Evolutionary conservation across 208 protist species (phyloP).

Genomic region (Trichomonas gallinae): DNA sequence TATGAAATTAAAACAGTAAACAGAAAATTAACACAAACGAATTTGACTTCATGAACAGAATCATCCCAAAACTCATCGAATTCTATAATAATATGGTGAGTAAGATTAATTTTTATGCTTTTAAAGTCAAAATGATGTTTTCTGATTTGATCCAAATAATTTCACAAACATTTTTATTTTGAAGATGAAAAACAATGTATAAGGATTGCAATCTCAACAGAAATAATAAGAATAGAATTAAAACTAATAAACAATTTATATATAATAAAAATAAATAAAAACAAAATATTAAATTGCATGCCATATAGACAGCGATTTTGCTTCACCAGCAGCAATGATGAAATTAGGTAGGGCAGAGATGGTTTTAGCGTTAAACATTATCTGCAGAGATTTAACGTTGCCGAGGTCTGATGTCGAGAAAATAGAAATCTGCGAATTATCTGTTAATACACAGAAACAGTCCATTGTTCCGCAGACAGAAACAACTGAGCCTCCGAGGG

Average conservation of each 20-base stretch:
- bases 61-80: no score
- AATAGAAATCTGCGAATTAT: neutral
- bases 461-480: neutral
- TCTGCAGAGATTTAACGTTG: neutral
- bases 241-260: neutral
- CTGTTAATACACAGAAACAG: neutral
- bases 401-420: neutral
- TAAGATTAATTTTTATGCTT: no score
- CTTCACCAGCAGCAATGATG: neutral
- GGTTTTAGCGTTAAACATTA: neutral
- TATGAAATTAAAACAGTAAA: no score
- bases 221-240: no score
- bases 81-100: no score
- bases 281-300: neutral
- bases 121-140: no score
- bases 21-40: no score
- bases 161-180: no score
- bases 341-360: neutral
- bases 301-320: neutral
- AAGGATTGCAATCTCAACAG: no score
- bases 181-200: no score
- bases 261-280: neutral
- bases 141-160: no score
- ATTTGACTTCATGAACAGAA: no score
- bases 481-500: neutral